These are phyloP conservation scores for Colletotrichum karsti DNA, from an alignment of 2,329 filamentous ascomycete species.

Conservation along the genomic window DNA sequence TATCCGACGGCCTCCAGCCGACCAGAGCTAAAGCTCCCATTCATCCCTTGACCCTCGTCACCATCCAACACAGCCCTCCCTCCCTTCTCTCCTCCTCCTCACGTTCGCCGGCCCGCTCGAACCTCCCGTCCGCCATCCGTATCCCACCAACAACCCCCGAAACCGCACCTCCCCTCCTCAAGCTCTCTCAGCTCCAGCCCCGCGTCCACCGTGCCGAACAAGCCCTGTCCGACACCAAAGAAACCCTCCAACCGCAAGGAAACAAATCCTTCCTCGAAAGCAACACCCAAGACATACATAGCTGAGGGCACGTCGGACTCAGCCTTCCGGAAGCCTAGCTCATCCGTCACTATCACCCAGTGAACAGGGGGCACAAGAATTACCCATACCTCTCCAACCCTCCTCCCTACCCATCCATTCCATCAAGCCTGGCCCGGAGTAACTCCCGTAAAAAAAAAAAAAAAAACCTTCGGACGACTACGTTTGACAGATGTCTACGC, in stretches of 20 bases:
- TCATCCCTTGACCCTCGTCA: background rate
- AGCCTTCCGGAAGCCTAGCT: background rate
- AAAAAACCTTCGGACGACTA: constrained; percentile 19
- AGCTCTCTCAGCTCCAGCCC: too few species aligned
- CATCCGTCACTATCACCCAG: background rate
- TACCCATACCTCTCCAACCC: background rate
- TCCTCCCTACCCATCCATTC: background rate
- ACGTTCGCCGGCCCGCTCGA: background rate
- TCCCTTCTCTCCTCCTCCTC: background rate
- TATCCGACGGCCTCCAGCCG: background rate
- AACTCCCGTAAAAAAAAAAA: constrained; percentile 14
- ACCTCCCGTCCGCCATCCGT: background rate
- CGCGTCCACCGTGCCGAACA: too few species aligned
- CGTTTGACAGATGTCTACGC: background rate
- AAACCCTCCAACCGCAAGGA: too few species aligned
- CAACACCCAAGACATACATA: background rate
- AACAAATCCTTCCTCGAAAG: background rate
- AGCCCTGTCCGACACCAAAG: background rate
- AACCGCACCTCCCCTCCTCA: background rate
- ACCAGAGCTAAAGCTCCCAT: background rate
- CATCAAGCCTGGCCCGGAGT: background rate
- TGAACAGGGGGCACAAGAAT: background rate
- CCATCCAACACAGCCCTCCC: background rate
- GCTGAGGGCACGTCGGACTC: too few species aligned
- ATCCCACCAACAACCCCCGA: background rate